Conservation (phyloP, 2,329 filamentous ascomycete genomes). For the Colletotrichum cereale region DNA sequence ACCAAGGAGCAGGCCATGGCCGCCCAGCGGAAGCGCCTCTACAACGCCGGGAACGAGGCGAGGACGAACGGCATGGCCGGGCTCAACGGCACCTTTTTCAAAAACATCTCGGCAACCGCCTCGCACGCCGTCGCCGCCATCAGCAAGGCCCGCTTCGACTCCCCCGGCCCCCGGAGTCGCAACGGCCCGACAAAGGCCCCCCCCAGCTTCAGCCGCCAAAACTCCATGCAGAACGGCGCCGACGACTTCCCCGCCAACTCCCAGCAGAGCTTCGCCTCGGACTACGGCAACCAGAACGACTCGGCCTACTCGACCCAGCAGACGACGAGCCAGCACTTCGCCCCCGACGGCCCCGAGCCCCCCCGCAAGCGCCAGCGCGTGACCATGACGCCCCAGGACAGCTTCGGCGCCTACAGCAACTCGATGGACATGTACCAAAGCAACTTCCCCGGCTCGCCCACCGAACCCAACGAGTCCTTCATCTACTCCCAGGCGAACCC, state of each 20-base stretch:
- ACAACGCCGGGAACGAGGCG: slow-evolving; percentile 79
- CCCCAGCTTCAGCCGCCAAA: slow-evolving; percentile 77
- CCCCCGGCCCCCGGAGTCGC: slow-evolving; percentile 77
- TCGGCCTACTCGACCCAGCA: slow-evolving; percentile 76
- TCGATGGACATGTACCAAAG: slow-evolving; percentile 61
- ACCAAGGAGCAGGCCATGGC: slow-evolving; percentile 99
- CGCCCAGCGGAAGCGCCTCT: slow-evolving; percentile 91
- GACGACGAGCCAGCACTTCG: slow-evolving; percentile 45
- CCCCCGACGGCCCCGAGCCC: slow-evolving; percentile 73
- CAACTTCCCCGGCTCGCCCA: slow-evolving; percentile 78
- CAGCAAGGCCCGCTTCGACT: slow-evolving; percentile 95
- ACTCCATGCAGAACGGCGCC: slow-evolving; percentile 78
- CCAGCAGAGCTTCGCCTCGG: slow-evolving; percentile 85
- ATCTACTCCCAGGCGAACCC: slow-evolving; percentile 68
- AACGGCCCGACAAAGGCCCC: slow-evolving; percentile 75
- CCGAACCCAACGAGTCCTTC: slow-evolving; percentile 85
- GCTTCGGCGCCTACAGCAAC: slow-evolving; percentile 66
- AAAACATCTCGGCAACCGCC: slow-evolving; percentile 93
- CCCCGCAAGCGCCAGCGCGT: slow-evolving; percentile 82
- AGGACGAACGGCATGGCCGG: slow-evolving; percentile 68
- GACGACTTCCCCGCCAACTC: slow-evolving; percentile 79
- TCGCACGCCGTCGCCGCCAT: slow-evolving; percentile 95
- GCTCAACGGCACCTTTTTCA: slow-evolving; percentile 89
- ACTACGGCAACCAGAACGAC: slow-evolving; percentile 80
- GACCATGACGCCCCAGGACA: slow-evolving; percentile 66